A percentile compares a stretch with the other conserved stretches of the same genome.
Conservation (phyloP, 768 basidiomycete genomes). For the Gloeophyllum trabeum region DNA sequence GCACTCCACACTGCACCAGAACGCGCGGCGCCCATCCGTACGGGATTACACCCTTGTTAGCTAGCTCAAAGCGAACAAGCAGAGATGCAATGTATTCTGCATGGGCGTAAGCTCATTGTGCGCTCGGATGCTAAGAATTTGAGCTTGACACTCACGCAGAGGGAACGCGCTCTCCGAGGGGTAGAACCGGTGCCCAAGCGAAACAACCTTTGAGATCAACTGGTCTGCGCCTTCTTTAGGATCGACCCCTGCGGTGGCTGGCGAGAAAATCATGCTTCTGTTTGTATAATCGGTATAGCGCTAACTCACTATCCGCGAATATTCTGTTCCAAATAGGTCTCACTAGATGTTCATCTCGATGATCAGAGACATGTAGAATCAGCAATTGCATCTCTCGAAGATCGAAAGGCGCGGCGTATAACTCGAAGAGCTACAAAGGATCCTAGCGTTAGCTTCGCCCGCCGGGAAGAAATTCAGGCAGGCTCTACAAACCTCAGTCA, state of each 20-base stretch:
- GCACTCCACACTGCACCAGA: conserved; percentile 72
- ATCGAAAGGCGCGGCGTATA: conserved; percentile 81
- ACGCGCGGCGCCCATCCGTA: conserved; percentile 78
- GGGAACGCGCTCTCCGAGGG: conserved; percentile 90
- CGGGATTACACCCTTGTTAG: conserved; percentile 43
- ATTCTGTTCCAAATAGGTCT: conserved; percentile 85
- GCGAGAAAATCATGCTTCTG: conserved; percentile 1
- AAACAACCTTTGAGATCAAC: conserved; percentile 51
- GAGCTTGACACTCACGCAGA: conserved; percentile 45
- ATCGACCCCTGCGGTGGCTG: conserved; percentile 48
- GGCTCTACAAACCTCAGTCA: conserved; percentile 61
- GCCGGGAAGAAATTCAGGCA: not conserved
- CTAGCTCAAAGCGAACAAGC: conserved; percentile 63
- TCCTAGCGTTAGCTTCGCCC: not conserved
- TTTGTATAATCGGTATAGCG: conserved; percentile 1
- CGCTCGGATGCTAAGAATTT: not conserved
- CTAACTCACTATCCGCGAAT: conserved; percentile 59
- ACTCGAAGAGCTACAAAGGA: conserved; percentile 62
- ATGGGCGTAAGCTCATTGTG: too few relatives aligned
- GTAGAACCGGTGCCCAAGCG: conserved; percentile 78
- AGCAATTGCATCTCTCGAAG: conserved; percentile 76
- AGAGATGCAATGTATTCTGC: conserved; percentile 60
- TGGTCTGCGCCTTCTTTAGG: conserved; percentile 44
- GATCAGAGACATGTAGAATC: conserved; percentile 89
- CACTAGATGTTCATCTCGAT: conserved; percentile 74